Percentiles rank a stretch among this genome's conserved stretches.
Evolutionary conservation across 208 protist genomes (phyloP).

Genomic region (Acanthamoeba royreba): DNA sequence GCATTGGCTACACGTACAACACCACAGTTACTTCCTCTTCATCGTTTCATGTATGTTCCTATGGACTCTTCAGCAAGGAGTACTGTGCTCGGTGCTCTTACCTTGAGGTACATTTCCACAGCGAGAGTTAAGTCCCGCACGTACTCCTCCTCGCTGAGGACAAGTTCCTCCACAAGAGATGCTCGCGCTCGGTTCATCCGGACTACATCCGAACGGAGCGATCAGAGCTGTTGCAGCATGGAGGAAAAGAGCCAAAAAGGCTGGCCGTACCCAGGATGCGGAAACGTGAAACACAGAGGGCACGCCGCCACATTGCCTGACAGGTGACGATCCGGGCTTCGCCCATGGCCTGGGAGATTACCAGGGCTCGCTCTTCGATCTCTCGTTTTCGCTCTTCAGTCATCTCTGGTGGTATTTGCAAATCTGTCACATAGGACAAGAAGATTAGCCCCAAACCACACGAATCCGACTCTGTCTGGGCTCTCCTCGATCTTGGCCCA

Average conservation of each 20-base stretch:
- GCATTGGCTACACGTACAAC: neutral
- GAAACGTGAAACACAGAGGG: neutral
- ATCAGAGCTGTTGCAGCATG: neutral
- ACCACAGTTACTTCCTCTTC: neutral
- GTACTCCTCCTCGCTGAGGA: neutral
- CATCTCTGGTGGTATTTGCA: neutral
- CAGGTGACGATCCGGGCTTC: neutral
- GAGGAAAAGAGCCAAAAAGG: neutral
- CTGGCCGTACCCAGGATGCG: neutral
- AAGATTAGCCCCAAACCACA: no score
- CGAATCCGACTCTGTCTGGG: no score
- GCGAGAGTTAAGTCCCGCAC: conserved; percentile 6
- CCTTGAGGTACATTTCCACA: conserved; percentile 25
- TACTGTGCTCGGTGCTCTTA: no score
- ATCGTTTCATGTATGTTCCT: no score
- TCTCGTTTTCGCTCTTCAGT: neutral
- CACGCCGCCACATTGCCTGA: conserved; percentile 5
- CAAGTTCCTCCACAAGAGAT: neutral
- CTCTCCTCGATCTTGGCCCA: no score
- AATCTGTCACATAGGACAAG: no score
- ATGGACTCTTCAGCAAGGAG: no score
- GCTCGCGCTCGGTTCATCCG: neutral
- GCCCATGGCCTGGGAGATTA: neutral
- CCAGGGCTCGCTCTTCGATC: neutral
- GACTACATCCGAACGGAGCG: neutral